Percentiles rank a stretch among this genome's conserved stretches.
phyloP scores from a whole-genome alignment of 106 monocot species.

The Apostasia ramifera region DNA sequence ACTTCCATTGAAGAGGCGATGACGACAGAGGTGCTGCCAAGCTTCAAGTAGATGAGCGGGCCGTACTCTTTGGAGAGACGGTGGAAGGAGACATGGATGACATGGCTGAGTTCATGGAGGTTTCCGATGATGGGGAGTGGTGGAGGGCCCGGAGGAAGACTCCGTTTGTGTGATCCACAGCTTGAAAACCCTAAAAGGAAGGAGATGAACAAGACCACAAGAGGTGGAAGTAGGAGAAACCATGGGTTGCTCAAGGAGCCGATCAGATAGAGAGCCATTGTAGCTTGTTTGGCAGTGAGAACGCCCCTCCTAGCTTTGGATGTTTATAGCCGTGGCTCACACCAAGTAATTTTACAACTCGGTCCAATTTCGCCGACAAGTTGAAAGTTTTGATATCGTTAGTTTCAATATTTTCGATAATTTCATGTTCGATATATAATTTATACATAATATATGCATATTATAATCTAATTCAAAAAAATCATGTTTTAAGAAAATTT shows the following conservation, averaged over 20 bases:
- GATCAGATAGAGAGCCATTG: neutral
- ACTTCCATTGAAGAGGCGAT: constrained; percentile 14
- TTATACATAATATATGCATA: no score
- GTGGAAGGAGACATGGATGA: constrained; percentile 9
- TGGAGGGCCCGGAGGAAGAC: constrained; percentile 18
- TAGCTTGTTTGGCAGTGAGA: neutral
- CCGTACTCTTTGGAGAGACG: constrained; percentile 12
- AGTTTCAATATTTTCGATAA: no score
- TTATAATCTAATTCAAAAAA: no score
- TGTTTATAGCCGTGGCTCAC: no score
- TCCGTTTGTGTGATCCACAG: neutral
- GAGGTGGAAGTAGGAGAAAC: neutral
- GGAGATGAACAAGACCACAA: neutral
- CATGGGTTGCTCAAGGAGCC: neutral
- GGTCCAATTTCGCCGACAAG: no score
- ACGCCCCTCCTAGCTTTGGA: neutral
- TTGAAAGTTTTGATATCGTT: no score
- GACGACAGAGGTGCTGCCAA: constrained; percentile 8
- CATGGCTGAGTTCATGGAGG: constrained; percentile 18
- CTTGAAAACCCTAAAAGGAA: neutral
- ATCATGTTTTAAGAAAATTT: no score
- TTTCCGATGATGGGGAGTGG: constrained; percentile 31
- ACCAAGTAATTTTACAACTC: no score
- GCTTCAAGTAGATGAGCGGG: constrained; percentile 17
- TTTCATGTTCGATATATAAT: no score